Conservation (phyloP, 1,139 yeast genomes). For the Candida sp. region DNA sequence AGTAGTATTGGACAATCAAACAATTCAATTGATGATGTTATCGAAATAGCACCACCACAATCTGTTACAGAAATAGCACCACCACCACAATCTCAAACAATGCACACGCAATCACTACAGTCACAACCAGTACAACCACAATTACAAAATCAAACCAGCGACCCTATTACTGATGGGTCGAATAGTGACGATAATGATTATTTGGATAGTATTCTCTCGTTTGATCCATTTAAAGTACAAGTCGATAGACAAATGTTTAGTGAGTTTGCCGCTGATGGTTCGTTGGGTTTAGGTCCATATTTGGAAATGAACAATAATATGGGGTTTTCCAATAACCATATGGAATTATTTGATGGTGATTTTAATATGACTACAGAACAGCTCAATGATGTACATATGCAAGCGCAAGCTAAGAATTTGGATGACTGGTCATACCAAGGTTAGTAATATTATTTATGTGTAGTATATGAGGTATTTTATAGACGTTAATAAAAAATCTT, state of each 20-base stretch:
- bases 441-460: too few relatives aligned
- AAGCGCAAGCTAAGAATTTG: neutral
- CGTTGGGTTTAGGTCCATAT: slow-evolving; percentile 60
- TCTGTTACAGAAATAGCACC: too few relatives aligned
- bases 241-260: slow-evolving; percentile 35
- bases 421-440: neutral
- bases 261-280: slow-evolving; percentile 72
- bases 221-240: slow-evolving; percentile 41
- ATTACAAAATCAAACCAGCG: neutral
- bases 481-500: neutral
- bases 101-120: neutral
- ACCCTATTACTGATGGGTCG: neutral
- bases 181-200: slow-evolving; percentile 14
- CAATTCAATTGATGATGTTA: neutral
- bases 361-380: neutral
- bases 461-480: neutral
- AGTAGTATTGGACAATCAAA: neutral
- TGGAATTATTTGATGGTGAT: neutral
- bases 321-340: neutral
- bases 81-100: neutral
- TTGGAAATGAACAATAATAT: slow-evolving; percentile 23
- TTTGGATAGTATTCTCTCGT: slow-evolving; percentile 29
- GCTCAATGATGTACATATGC: neutral
- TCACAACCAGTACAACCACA: neutral
- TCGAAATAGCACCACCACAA: neutral